phyloP scores from a whole-genome alignment of 257 asterid genomes.

The Solanum sejunctum region DNA sequence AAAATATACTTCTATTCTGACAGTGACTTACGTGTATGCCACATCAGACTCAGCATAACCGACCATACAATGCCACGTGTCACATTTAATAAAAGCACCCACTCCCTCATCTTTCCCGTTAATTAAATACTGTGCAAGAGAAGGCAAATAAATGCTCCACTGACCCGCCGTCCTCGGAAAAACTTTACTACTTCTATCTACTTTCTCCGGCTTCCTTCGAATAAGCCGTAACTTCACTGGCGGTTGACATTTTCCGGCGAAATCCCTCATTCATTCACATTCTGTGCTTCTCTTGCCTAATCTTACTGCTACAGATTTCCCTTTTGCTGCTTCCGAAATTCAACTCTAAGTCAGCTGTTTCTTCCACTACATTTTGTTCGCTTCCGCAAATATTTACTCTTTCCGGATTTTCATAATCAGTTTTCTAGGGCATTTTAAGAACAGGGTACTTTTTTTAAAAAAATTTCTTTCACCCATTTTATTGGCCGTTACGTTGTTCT shows the following conservation, averaged over 20 bases:
- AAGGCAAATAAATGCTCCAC: slow-evolving; percentile 16
- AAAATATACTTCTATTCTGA: not conserved
- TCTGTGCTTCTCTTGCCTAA: not conserved
- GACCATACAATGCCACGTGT: not conserved
- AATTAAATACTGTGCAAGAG: not conserved
- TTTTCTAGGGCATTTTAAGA: not conserved
- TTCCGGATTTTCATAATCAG: not conserved
- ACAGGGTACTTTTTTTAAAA: not conserved
- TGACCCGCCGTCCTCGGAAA: slow-evolving; percentile 24
- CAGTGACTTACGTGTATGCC: not conserved
- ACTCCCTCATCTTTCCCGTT: not conserved
- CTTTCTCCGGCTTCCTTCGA: slow-evolving; percentile 4
- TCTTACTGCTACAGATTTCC: not conserved
- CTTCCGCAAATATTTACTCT: not conserved
- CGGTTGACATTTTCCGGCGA: slow-evolving; percentile 2
- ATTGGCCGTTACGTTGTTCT: not conserved
- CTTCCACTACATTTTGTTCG: not conserved
- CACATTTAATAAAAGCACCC: not conserved
- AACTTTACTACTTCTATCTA: not conserved
- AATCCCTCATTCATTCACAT: not conserved
- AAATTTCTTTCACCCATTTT: not conserved
- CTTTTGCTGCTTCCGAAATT: not conserved
- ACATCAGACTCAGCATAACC: not conserved
- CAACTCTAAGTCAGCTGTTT: not conserved
- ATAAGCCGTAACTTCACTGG: not conserved